Evolutionary conservation across 306 rosid genomes (phyloP), one percentile per base, ranked within the genome.

Genomic region (Cucumis cinereus): DNA sequence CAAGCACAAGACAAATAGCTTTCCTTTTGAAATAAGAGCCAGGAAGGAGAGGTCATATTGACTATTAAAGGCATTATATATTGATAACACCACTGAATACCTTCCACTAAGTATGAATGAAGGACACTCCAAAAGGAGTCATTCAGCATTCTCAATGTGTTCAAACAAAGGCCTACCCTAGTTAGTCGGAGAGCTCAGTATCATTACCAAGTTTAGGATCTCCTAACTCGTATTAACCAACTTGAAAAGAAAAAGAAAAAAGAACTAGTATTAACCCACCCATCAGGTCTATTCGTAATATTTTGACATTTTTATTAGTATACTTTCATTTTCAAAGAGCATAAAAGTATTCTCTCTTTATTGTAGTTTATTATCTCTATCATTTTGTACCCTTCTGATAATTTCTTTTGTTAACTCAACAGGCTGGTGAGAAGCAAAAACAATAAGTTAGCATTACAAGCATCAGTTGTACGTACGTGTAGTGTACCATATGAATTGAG

Each of bases 381-480:
- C 68, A 63, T 67, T 72, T 73, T 53, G 20, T 22, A 61, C 58
- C 67, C 85, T 77, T 54, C 77, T 19, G 77, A 75, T 57, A 33
- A 52, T 75, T 76, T 77, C n/a, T 73, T 80, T 78, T 87, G 26
- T 45, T 79, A 75, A 71, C 77, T 49, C 3, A 69, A 74, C 77
- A 74, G 77, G 77, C 77, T 74, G 77, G 64, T 33, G 52, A 30
- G 79, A 63, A 67, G 23, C 53, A 36, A 36, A 62, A 13, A 62
- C 17, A 38, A 77, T 71, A 71, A 71, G 71, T 45, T 30, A 26
- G 26, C 59, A 7, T 41, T 24, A 4, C 24, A 23, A 47, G 28
- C 59, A 71, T 71, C 10, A 71, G n/a, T 16, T 69, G 56, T 69
- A 69, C 56, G 56, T 69, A 69, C 56, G 56, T 30, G 35, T 30